Conservation (phyloP, 257 asterid genomes). For the Plantago major region DNA sequence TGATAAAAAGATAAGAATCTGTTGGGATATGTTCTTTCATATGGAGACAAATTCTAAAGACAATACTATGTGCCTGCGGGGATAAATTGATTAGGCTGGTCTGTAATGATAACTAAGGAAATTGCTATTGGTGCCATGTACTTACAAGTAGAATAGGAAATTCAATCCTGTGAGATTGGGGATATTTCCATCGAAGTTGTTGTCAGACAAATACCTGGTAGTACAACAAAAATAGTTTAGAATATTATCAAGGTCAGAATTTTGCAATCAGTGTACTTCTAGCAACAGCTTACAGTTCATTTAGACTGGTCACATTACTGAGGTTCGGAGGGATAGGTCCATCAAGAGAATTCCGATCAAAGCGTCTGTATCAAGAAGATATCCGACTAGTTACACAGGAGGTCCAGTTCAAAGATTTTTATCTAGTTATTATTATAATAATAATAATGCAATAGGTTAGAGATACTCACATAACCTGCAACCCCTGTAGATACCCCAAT, state of each 20-base stretch:
- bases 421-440: neutral
- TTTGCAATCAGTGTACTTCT: neutral
- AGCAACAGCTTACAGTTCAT: conserved; percentile 57
- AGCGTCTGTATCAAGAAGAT: conserved; percentile 47
- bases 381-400: conserved; percentile 2
- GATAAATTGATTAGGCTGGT: no score
- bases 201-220: conserved; percentile 76
- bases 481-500: conserved; percentile 46
- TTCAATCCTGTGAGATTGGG: conserved; percentile 63
- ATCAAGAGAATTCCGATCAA: conserved; percentile 60
- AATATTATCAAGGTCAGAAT: neutral
- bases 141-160: conserved; percentile 57
- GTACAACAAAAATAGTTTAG: conserved; percentile 19
- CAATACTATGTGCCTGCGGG: no score
- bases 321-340: conserved; percentile 46
- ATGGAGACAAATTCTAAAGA: no score
- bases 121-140: neutral
- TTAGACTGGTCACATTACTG: conserved; percentile 44
- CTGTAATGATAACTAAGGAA: no score
- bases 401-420: neutral
- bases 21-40: neutral
- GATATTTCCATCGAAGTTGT: conserved; percentile 51
- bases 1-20: neutral
- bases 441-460: neutral
- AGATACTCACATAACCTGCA: conserved; percentile 75